Percentiles rank a stretch among this genome's conserved stretches.
phyloP scores from a whole-genome alignment of 176 grass and related monocot species.

The Oropetium thomaeum region DNA sequence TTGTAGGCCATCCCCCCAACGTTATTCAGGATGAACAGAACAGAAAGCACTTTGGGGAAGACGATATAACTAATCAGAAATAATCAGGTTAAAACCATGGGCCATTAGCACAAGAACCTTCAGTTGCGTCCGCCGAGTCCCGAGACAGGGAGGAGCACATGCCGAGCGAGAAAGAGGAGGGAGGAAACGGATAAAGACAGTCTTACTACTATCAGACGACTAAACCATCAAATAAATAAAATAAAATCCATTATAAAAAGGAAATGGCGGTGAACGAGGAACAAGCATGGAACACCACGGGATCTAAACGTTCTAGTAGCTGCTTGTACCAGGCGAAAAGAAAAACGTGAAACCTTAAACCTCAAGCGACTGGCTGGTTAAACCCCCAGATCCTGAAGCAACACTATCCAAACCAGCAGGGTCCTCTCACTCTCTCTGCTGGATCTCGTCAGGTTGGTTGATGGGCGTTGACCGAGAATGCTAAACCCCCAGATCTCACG shows the following conservation, averaged over 20 bases:
- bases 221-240: background rate
- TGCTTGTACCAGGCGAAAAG: background rate
- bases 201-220: constrained; percentile 1
- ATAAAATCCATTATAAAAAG: background rate
- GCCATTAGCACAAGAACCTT: constrained; percentile 20
- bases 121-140: background rate
- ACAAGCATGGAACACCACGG: background rate
- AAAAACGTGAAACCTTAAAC: constrained; percentile 33
- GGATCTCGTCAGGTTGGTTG: constrained; percentile 37
- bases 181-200: constrained; percentile 17
- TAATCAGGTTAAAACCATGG: background rate
- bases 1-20: constrained; percentile 29
- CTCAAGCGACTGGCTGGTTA: background rate
- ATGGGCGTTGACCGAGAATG: constrained; percentile 2
- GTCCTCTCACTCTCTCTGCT: background rate
- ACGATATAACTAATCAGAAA: background rate
- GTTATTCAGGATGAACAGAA: background rate
- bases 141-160: constrained; percentile 13
- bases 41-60: background rate
- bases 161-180: background rate
- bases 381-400: constrained; percentile 32
- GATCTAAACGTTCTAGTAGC: constrained; percentile 35
- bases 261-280: background rate
- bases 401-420: background rate
- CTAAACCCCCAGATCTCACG: constrained; percentile 1